Percentiles rank a stretch among this genome's conserved stretches.
phyloP scores from a whole-genome alignment of 2,329 filamentous ascomycete species.

The Paecilomyces formosus region DNA sequence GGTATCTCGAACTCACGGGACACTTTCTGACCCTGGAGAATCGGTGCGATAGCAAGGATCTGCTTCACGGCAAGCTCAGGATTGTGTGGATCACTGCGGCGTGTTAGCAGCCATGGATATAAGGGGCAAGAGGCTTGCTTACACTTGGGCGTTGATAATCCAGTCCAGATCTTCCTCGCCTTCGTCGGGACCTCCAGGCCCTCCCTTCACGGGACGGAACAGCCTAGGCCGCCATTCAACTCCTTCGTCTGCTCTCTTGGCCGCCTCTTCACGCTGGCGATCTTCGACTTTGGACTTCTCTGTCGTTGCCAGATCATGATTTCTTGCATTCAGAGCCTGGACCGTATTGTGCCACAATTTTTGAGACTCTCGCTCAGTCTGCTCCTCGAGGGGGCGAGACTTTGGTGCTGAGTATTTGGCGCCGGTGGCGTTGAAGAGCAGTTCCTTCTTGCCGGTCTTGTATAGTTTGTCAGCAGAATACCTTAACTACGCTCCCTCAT shows the following conservation, averaged over 20 bases:
- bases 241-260: conserved; percentile 66
- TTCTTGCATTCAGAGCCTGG: conserved; percentile 71
- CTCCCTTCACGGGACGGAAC: conserved; percentile 68
- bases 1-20: conserved; percentile 51
- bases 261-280: conserved; percentile 80
- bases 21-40: conserved; percentile 67
- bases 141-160: conserved; percentile 88
- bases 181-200: conserved; percentile 63
- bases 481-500: background rate
- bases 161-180: conserved; percentile 88
- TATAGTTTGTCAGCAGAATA: conserved; percentile 6
- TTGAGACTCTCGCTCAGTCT: conserved; percentile 85
- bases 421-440: conserved; percentile 79
- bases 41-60: conserved; percentile 77
- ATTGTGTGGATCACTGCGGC: conserved; percentile 52
- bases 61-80: conserved; percentile 69
- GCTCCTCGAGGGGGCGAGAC: conserved; percentile 72
- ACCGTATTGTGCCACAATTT: conserved; percentile 77
- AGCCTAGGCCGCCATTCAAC: conserved; percentile 83
- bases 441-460: conserved; percentile 79
- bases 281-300: conserved; percentile 98
- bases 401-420: conserved; percentile 68
- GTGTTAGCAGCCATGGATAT: background rate
- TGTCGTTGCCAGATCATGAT: conserved; percentile 83
- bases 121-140: conserved; percentile 22